These are phyloP conservation scores for Fraxinus ornus DNA, from an alignment of 305 asterid genomes.

Conservation along the genomic window DNA sequence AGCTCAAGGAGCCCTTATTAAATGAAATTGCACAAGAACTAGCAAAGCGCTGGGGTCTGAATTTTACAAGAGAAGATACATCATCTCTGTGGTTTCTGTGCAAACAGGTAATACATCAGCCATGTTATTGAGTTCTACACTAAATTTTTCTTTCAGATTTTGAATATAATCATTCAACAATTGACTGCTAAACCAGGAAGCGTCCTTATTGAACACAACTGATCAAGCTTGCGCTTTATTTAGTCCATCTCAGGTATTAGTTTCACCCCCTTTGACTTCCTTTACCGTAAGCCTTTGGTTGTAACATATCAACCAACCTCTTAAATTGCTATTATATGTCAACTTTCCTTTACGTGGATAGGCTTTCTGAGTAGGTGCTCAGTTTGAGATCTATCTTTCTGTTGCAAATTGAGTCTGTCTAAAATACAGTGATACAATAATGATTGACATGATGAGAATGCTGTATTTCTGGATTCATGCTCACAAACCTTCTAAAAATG, in stretches of 20 bases:
- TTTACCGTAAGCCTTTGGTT: neutral
- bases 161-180: neutral
- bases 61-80: conserved; percentile 60
- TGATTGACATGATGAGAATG: conserved; percentile 6
- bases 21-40: conserved; percentile 59
- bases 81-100: conserved; percentile 24
- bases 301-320: neutral
- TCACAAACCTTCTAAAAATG: conserved; percentile 18
- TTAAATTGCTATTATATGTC: neutral
- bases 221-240: conserved; percentile 88
- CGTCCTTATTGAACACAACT: conserved; percentile 70
- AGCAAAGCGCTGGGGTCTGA: conserved; percentile 64
- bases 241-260: conserved; percentile 68
- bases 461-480: neutral
- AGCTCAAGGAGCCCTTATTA: conserved; percentile 72
- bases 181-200: conserved; percentile 24
- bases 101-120: neutral
- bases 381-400: conserved; percentile 13
- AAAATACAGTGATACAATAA: neutral
- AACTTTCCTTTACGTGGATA: neutral
- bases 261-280: neutral
- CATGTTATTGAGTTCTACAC: neutral
- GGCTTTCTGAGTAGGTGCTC: conserved; percentile 18
- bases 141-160: neutral
- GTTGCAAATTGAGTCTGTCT: conserved; percentile 1